phyloP scores from a whole-genome alignment of 495 filamentous ascomycete genomes.

The Trichoderma asperelloides region DNA sequence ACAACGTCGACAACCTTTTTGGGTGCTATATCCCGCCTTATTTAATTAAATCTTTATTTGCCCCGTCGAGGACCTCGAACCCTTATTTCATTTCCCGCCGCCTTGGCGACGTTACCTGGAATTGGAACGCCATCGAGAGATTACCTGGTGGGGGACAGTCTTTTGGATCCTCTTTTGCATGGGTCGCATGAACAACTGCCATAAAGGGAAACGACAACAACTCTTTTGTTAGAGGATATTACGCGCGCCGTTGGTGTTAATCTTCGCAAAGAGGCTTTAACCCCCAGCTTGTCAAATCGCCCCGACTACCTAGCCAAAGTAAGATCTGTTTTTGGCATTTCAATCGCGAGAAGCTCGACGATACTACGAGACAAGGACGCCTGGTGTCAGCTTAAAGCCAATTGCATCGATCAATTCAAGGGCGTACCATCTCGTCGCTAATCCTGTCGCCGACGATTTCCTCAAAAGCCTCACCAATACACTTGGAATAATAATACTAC shows the following conservation, averaged over 20 bases:
- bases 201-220: conserved; percentile 1
- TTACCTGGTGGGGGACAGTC: conserved; percentile 1
- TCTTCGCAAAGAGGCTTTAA: background rate
- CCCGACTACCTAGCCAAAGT: background rate
- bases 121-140: conserved; percentile 6
- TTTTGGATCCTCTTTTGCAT: background rate
- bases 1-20: background rate
- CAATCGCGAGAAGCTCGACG: too few relatives aligned
- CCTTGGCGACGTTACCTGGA: conserved; percentile 13
- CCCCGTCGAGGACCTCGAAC: conserved; percentile 6
- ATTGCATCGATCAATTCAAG: background rate
- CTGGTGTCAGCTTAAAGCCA: too few relatives aligned
- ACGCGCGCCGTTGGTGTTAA: background rate
- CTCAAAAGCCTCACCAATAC: background rate
- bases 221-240: background rate
- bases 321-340: background rate
- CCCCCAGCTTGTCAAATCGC: background rate
- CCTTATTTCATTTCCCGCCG: conserved; percentile 3
- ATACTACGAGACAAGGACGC: too few relatives aligned
- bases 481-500: background rate
- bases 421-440: background rate
- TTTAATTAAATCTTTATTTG: background rate
- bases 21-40: background rate
- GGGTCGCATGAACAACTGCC: conserved; percentile 7
- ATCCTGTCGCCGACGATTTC: background rate